These are phyloP conservation scores for Westerdykella sp. DNA, from an alignment of 2,329 filamentous ascomycete species.

Conservation along the genomic window DNA sequence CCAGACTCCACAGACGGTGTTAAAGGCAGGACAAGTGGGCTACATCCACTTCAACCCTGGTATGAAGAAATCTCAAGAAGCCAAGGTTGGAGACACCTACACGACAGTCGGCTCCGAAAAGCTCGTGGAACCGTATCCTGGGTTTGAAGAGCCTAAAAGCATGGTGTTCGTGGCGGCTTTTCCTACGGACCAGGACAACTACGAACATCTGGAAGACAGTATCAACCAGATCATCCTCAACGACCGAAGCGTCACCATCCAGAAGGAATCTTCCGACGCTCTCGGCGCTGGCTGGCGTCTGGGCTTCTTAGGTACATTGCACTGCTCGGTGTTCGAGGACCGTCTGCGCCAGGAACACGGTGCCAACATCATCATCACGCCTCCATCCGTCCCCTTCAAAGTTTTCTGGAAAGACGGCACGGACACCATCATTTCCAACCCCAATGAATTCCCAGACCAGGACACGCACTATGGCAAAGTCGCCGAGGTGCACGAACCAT, in stretches of 20 bases:
- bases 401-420: constrained; percentile 71
- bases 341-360: constrained; percentile 90
- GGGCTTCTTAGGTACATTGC: constrained; percentile 90
- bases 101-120: constrained; percentile 74
- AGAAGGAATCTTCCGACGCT: constrained; percentile 91
- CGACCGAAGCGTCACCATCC: constrained; percentile 86
- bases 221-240: constrained; percentile 92
- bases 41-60: constrained; percentile 97
- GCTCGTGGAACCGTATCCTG: constrained; percentile 72
- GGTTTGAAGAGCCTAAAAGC: constrained; percentile 93
- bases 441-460: constrained; percentile 78
- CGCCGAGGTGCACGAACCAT: constrained; percentile 62
- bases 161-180: constrained; percentile 99
- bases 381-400: constrained; percentile 89
- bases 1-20: constrained; percentile 69
- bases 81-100: constrained; percentile 92
- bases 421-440: constrained; percentile 75
- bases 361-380: constrained; percentile 91
- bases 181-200: constrained; percentile 83
- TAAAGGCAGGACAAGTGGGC: constrained; percentile 89
- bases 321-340: constrained; percentile 99
- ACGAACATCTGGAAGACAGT: constrained; percentile 81
- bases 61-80: constrained; percentile 95
- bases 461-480: constrained; percentile 51
- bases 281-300: constrained; percentile 89